These are phyloP conservation scores for Zymoseptoria passerinii DNA, from an alignment of 2,329 filamentous ascomycete genomes.

Conservation along the genomic window DNA sequence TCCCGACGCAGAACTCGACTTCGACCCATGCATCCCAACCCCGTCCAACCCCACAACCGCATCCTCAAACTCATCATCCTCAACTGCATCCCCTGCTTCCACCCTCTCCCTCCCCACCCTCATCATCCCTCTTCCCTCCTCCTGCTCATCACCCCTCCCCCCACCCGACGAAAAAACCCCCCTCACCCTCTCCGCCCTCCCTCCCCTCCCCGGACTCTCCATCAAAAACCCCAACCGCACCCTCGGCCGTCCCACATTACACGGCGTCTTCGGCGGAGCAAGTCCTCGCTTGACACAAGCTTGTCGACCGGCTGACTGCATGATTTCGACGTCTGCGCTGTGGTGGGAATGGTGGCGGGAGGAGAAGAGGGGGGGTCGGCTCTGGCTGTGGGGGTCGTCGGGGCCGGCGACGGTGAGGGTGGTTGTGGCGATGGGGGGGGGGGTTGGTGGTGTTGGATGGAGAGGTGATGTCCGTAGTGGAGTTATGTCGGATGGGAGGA, in stretches of 20 bases:
- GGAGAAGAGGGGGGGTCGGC: background rate
- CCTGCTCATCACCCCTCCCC: background rate
- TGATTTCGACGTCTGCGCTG: background rate
- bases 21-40: background rate
- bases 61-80: background rate
- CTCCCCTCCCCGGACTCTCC: background rate
- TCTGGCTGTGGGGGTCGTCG: background rate
- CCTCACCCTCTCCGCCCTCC: background rate
- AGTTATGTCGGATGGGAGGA: too few species aligned
- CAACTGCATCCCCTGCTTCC: background rate
- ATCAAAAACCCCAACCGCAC: background rate
- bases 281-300: background rate
- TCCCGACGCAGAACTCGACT: background rate
- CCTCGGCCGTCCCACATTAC: background rate
- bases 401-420: background rate
- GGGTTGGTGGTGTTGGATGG: background rate
- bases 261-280: background rate
- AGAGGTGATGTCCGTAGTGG: background rate
- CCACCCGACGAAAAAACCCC: background rate
- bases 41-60: background rate
- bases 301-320: background rate
- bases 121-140: background rate
- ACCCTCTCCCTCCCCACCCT: background rate
- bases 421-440: background rate
- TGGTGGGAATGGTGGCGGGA: background rate